Conservation (phyloP, 768 basidiomycete genomes). For the Termitomyces eurrhizus region DNA sequence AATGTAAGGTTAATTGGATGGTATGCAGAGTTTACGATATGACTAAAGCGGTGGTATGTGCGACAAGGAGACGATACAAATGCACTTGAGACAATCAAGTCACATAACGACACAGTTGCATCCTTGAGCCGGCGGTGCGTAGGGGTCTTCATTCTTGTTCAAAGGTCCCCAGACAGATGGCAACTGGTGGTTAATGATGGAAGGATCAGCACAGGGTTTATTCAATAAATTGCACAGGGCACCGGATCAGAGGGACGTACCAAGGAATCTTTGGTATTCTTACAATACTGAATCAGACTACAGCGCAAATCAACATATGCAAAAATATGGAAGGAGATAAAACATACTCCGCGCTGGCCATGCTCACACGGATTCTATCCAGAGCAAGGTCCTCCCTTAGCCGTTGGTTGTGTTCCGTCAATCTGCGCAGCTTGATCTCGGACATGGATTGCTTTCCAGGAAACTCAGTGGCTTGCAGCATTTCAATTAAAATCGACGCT, state of each 20-base stretch:
- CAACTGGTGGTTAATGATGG: slow-evolving; percentile 42
- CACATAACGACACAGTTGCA: slow-evolving; percentile 75
- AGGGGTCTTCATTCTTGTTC: slow-evolving; percentile 88
- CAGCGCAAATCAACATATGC: slow-evolving; percentile 5
- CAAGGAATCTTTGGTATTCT: slow-evolving; percentile 86
- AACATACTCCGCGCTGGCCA: slow-evolving; percentile 81
- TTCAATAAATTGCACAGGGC: slow-evolving; percentile 2
- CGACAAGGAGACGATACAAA: neutral
- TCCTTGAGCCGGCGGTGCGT: slow-evolving; percentile 74
- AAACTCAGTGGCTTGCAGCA: slow-evolving; percentile 4
- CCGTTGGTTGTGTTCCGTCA: slow-evolving; percentile 93
- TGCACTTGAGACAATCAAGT: slow-evolving; percentile 16
- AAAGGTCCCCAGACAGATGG: slow-evolving; percentile 95
- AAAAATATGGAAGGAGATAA: neutral
- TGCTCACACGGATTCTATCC: slow-evolving; percentile 88
- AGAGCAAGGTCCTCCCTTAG: slow-evolving; percentile 85
- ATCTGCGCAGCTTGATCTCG: slow-evolving; percentile 90
- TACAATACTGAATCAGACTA: slow-evolving; percentile 93
- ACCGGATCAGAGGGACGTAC: slow-evolving; percentile 42
- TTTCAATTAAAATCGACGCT: slow-evolving; percentile 17
- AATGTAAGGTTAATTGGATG: slow-evolving; percentile 18
- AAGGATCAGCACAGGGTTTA: slow-evolving; percentile 5
- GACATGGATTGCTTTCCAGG: slow-evolving; percentile 81
- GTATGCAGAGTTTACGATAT: slow-evolving; percentile 21
- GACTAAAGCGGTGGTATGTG: neutral